phyloP scores from a whole-genome alignment of 306 rosid genomes.

The Senna tora region DNA sequence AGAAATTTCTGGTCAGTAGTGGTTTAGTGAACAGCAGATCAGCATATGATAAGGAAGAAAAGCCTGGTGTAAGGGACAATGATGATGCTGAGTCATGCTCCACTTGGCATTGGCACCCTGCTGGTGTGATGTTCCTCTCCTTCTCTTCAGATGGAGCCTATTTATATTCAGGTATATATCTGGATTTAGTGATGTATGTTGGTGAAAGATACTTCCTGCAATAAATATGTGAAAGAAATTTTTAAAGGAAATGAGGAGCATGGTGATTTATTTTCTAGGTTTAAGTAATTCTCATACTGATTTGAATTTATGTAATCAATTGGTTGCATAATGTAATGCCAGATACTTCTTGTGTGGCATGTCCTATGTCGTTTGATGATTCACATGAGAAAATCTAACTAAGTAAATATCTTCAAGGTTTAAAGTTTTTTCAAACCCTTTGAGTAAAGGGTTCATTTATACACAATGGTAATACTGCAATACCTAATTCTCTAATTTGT shows the following conservation, averaged over 20 bases:
- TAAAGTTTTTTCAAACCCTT: slow-evolving; percentile 2
- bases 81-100: slow-evolving; percentile 89
- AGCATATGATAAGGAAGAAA: slow-evolving; percentile 48
- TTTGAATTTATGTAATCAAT: neutral
- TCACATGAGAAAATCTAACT: neutral
- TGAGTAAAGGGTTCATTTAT: slow-evolving; percentile 5
- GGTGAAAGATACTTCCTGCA: slow-evolving; percentile 8
- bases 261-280: neutral
- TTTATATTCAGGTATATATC: slow-evolving; percentile 72
- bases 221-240: neutral
- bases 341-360: slow-evolving; percentile 1
- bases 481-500: neutral
- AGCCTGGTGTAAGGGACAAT: slow-evolving; percentile 76
- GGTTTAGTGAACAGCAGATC: slow-evolving; percentile 40
- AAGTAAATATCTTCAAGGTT: slow-evolving; percentile 12
- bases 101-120: slow-evolving; percentile 94
- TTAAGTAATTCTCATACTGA: slow-evolving; percentile 6
- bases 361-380: slow-evolving; percentile 1
- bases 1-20: slow-evolving; percentile 42
- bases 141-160: slow-evolving; percentile 90
- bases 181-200: neutral
- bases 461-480: neutral
- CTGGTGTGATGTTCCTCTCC: slow-evolving; percentile 62
- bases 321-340: slow-evolving; percentile 3
- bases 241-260: neutral